Percentiles rank a stretch among this genome's conserved stretches.
Conservation (phyloP, 2,329 filamentous ascomycete species). For the Parastagonospora avenae region DNA sequence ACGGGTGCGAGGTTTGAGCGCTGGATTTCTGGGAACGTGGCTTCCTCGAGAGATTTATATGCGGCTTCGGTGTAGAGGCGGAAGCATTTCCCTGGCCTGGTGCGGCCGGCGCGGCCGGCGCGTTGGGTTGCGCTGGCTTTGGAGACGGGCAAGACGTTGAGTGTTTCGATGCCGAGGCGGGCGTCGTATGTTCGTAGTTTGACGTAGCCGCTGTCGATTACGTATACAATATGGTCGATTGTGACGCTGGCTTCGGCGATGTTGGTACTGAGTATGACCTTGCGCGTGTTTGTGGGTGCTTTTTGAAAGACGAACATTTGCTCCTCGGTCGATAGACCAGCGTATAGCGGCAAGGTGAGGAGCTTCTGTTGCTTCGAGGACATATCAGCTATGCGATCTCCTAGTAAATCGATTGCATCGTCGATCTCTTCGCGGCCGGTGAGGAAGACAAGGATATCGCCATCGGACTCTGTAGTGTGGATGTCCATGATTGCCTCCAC, state of each 20-base stretch:
- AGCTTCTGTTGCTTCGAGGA: constrained; percentile 64
- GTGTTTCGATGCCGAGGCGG: constrained; percentile 80
- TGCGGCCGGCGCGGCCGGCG: constrained; percentile 87
- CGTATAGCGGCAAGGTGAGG: constrained; percentile 80
- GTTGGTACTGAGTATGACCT: constrained; percentile 92
- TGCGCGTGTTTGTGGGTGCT: constrained; percentile 78
- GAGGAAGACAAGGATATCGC: constrained; percentile 89
- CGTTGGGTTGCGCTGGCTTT: constrained; percentile 93
- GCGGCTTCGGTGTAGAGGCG: constrained; percentile 83
- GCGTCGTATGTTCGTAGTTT: constrained; percentile 89
- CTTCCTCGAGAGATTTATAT: constrained; percentile 69
- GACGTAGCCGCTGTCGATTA: constrained; percentile 88
- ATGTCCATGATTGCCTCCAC: constrained; percentile 87
- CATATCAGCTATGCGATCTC: constrained; percentile 71
- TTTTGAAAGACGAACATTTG: constrained; percentile 96
- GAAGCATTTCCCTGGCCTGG: constrained; percentile 90
- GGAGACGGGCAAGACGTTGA: constrained; percentile 81
- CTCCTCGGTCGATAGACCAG: constrained; percentile 85
- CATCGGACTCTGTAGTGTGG: constrained; percentile 76
- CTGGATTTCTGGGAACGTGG: constrained; percentile 88
- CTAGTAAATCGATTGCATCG: constrained; percentile 75
- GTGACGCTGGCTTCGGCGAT: constrained; percentile 97
- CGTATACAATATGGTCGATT: constrained; percentile 87
- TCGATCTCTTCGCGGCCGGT: constrained; percentile 96
- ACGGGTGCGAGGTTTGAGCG: constrained; percentile 87